Evolutionary conservation across 2,329 filamentous ascomycete genomes (phyloP), one percentile per base, ranked within the genome.

Genomic region (Cercospora berteroae): DNA sequence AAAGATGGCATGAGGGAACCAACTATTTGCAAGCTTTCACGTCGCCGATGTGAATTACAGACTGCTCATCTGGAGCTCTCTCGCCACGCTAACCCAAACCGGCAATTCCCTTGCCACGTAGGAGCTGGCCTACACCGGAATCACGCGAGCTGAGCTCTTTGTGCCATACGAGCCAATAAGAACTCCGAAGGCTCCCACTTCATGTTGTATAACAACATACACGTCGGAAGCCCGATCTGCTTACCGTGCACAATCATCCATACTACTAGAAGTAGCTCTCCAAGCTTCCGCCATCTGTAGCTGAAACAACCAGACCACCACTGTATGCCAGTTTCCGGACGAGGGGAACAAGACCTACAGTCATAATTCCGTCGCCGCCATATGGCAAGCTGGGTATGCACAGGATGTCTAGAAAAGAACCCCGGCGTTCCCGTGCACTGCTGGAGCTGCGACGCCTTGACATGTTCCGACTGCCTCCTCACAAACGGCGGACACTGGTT

Each of bases 1-100:
- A 25, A 77, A 77, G 72, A 76, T 76, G 75, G 74, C 72, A 23
- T 75, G 68, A 74, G 48, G 27, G 23, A 16, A 52, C 5, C 4
- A 27, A 13, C 18, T 13, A 12, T 20, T 8, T n/a, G 7, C 13
- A 12, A 25, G 9, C 8, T 10, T 57, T n/a, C 55, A 16, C 20
- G 8, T 16, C 20, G 16, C 8, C 25, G 52, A n/a, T 16, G 13
- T 18, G 25, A 29, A 29, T 5, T 33, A 8, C 27, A 12, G 23
- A 13, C 27, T 18, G 31, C 31, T 36, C 27, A 56, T 23, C 50
- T 29, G 18, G 23, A 36, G 31, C 55, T 57, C 31, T n/a, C 31
- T 57, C 27, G 55, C 29, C 55, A 23, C 27, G 55, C 55, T 57
- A 33, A 36, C 55, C 12, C 29, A 18, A 57, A 31, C 7, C 16